Conservation (phyloP, 257 asterid genomes). For the Ocimum tenuiflorum region DNA sequence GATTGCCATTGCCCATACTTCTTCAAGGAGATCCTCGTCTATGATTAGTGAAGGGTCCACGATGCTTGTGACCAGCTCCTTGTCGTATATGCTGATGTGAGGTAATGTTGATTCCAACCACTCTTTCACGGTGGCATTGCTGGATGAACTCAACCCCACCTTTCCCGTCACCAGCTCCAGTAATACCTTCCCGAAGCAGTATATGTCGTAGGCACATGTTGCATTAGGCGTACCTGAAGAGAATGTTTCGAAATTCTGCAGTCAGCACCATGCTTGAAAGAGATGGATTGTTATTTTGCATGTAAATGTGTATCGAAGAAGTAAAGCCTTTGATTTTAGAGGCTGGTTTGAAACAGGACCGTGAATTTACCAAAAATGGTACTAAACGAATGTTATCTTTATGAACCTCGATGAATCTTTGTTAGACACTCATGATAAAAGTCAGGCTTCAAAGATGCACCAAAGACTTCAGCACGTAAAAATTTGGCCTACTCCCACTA, state of each 20-base stretch:
- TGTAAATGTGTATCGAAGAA: too few species aligned
- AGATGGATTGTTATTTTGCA: too few species aligned
- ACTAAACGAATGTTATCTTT: too few species aligned
- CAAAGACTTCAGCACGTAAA: too few species aligned
- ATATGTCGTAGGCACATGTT: slow-evolving; percentile 75
- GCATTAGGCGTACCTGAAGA: slow-evolving; percentile 55
- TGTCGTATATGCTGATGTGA: slow-evolving; percentile 69
- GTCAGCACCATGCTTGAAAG: too few species aligned
- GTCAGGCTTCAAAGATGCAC: too few species aligned
- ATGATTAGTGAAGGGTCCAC: slow-evolving; percentile 79
- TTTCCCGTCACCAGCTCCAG: slow-evolving; percentile 93
- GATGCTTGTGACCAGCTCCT: slow-evolving; percentile 79
- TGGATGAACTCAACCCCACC: slow-evolving; percentile 76
- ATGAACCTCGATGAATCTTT: too few species aligned
- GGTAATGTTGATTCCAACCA: slow-evolving; percentile 63
- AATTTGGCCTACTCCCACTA: too few species aligned
- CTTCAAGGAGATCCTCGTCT: slow-evolving; percentile 89
- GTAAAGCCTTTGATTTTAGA: too few species aligned
- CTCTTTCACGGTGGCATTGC: slow-evolving; percentile 54
- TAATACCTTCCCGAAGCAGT: slow-evolving; percentile 84
- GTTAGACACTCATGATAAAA: too few species aligned
- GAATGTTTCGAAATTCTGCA: background rate
- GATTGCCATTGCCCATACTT: slow-evolving; percentile 98
- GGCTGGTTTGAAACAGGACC: too few species aligned
- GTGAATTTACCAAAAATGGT: too few species aligned